Percentiles rank a stretch among this genome's conserved stretches.
These are phyloP conservation scores for Cucurbita argyrosperma DNA, from an alignment of 306 rosid species.

Conservation along the genomic window DNA sequence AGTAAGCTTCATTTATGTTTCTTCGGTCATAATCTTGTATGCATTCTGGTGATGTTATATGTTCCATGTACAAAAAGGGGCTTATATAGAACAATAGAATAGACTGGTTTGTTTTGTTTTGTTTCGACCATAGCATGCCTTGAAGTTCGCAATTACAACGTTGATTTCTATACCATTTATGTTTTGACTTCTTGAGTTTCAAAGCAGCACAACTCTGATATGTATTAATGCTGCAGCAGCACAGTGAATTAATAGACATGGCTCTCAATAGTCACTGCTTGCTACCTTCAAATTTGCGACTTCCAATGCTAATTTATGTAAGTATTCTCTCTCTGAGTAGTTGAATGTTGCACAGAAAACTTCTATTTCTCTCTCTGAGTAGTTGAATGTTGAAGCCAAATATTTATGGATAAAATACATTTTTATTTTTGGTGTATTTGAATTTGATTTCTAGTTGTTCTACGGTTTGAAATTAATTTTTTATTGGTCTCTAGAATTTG, in stretches of 20 bases:
- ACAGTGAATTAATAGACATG: not conserved
- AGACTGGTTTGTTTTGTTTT: not conserved
- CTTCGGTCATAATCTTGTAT: not conserved
- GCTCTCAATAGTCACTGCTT: not conserved
- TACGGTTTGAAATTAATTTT: no score
- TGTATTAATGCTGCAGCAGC: not conserved
- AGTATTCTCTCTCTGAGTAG: not conserved
- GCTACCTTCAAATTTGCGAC: not conserved
- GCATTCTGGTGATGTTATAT: not conserved
- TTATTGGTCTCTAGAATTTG: no score
- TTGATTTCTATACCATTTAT: not conserved
- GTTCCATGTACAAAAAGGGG: not conserved
- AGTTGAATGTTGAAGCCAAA: not conserved
- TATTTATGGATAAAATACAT: no score
- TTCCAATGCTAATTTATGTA: conserved; percentile 3
- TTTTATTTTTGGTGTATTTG: no score
- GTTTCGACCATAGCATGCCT: not conserved
- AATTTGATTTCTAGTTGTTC: no score
- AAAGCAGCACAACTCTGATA: not conserved
- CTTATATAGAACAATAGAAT: not conserved
- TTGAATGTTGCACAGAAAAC: not conserved
- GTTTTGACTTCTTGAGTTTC: not conserved
- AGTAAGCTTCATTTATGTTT: conserved; percentile 39
- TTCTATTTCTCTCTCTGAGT: not conserved
- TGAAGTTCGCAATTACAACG: not conserved